Evolutionary conservation across 371 early-diverging fungal genomes (phyloP).

Genomic region (Mucor indicus): DNA sequence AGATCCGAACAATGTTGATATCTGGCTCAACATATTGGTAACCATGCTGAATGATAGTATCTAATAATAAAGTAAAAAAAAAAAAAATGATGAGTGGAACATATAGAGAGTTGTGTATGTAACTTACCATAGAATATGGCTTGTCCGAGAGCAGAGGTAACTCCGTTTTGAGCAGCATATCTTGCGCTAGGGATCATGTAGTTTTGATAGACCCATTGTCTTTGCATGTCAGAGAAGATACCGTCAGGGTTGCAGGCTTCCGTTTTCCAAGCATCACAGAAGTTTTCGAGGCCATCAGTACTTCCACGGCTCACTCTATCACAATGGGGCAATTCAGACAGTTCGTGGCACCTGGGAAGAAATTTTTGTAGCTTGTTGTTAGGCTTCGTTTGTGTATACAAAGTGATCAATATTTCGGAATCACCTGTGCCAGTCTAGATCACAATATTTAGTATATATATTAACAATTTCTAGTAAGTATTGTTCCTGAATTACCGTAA

Average conservation of each 20-base stretch:
- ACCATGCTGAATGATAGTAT: conserved; percentile 44
- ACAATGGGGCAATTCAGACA: conserved; percentile 30
- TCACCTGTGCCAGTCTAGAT: conserved; percentile 52
- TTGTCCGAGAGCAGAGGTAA: conserved; percentile 28
- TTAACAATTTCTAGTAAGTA: too few species aligned
- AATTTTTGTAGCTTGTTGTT: conserved; percentile 22
- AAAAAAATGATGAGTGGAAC: background rate
- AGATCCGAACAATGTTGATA: conserved; percentile 31
- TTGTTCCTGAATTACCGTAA: conserved; percentile 39
- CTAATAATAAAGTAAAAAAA: conserved; percentile 3
- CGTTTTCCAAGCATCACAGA: conserved; percentile 27
- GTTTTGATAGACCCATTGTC: conserved; percentile 23
- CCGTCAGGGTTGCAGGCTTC: conserved; percentile 24
- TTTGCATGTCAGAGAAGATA: conserved; percentile 26
- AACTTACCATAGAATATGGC: conserved; percentile 43
- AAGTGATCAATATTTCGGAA: conserved; percentile 37
- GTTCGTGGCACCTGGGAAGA: conserved; percentile 15
- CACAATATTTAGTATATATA: background rate
- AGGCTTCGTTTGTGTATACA: conserved; percentile 25
- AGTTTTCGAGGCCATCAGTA: conserved; percentile 19
- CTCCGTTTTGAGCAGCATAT: conserved; percentile 29
- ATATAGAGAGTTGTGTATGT: background rate
- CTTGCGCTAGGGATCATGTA: conserved; percentile 35
- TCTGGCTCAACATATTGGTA: conserved; percentile 37
- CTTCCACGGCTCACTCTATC: conserved; percentile 16